Conservation (phyloP, 192 early-diverging fungal genomes). For the Coemansia sp. region DNA sequence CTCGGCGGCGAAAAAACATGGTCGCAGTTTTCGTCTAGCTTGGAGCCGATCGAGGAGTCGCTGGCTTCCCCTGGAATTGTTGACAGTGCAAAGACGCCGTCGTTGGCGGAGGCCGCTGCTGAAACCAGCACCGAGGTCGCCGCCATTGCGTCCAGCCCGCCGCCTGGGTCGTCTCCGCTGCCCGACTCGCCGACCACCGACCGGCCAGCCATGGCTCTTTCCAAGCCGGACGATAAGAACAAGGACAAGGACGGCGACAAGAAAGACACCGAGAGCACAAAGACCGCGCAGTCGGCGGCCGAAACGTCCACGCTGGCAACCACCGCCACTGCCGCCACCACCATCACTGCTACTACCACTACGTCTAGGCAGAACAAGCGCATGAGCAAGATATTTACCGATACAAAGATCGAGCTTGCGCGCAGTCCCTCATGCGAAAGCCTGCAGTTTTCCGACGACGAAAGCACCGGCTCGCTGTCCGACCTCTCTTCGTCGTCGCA, state of each 20-base stretch:
- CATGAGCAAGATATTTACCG: constrained; percentile 22
- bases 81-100: neutral
- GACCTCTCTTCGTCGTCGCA: constrained; percentile 26
- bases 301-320: neutral
- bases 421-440: constrained; percentile 35
- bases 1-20: constrained; percentile 27
- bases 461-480: constrained; percentile 24
- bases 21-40: constrained; percentile 30
- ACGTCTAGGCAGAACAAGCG: constrained; percentile 17
- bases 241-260: too few relatives aligned
- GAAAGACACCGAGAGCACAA: neutral
- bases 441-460: constrained; percentile 41
- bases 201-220: neutral
- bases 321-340: neutral
- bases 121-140: neutral
- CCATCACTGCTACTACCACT: neutral
- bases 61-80: constrained; percentile 18
- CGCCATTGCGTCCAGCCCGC: neutral
- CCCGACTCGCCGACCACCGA: neutral
- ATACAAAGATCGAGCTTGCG: constrained; percentile 8
- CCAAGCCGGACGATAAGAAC: neutral
- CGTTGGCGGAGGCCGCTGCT: neutral
- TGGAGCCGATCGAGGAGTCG: constrained; percentile 45
- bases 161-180: neutral
- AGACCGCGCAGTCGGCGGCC: neutral